These are phyloP conservation scores for thale cress (Arabidopsis thaliana) DNA, from an alignment of 345 rosid species.

Conservation along the genomic window DNA sequence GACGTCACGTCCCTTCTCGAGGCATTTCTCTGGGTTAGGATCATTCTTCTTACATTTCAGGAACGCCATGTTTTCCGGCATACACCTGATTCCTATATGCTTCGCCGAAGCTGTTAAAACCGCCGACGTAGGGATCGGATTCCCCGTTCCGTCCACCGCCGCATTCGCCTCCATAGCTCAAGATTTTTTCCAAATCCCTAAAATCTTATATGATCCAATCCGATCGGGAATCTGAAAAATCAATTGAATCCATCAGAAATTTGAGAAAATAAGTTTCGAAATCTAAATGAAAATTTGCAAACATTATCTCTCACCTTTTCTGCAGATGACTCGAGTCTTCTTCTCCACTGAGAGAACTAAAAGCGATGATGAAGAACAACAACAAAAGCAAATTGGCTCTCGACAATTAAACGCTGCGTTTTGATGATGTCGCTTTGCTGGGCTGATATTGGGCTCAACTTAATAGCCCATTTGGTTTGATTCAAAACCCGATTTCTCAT, in stretches of 20 bases:
- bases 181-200: not conserved
- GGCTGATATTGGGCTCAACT: not conserved
- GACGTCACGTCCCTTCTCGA: constrained; percentile 84
- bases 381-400: not conserved
- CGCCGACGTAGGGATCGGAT: constrained; percentile 86
- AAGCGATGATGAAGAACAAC: not conserved
- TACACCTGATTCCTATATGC: constrained; percentile 70
- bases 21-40: constrained; percentile 91
- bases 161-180: constrained; percentile 62
- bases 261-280: not conserved
- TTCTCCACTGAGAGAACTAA: constrained; percentile 1
- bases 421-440: not conserved
- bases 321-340: not conserved
- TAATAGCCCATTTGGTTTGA: not conserved
- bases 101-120: constrained; percentile 79
- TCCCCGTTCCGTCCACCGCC: constrained; percentile 64
- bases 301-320: constrained; percentile 10
- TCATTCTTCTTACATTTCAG: constrained; percentile 91
- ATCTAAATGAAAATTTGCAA: not conserved
- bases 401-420: constrained; percentile 3
- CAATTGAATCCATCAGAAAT: not conserved
- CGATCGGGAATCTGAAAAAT: not conserved
- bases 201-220: not conserved
- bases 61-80: constrained; percentile 68
- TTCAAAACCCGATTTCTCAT: not conserved